Evolutionary conservation across 2,329 filamentous ascomycete species (phyloP).

Genomic region (Rachicladosporium sp.): DNA sequence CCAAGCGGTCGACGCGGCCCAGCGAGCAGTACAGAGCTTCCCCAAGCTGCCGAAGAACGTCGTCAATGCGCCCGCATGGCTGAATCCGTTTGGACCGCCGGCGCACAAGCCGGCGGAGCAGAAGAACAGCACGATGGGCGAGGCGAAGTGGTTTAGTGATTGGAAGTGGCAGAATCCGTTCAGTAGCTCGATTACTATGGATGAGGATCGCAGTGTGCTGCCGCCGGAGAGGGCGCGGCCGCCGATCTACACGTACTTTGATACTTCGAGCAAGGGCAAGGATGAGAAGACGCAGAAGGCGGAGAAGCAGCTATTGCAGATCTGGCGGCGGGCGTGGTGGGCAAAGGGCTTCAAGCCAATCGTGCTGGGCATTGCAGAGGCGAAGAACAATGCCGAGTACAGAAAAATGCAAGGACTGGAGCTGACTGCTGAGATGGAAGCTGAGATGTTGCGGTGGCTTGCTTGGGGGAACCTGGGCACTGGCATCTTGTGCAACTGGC

Average conservation of each 20-base stretch:
- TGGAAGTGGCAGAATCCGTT: slow-evolving; percentile 89
- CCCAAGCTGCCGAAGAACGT: slow-evolving; percentile 21
- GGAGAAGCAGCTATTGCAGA: slow-evolving; percentile 66
- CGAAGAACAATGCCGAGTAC: slow-evolving; percentile 71
- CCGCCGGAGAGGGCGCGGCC: slow-evolving; percentile 61
- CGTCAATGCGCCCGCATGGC: slow-evolving; percentile 20
- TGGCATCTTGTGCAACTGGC: slow-evolving; percentile 66
- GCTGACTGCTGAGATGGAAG: slow-evolving; percentile 50
- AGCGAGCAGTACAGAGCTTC: slow-evolving; percentile 26
- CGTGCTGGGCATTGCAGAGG: slow-evolving; percentile 67
- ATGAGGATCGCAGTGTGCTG: slow-evolving; percentile 71
- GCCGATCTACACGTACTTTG: slow-evolving; percentile 84
- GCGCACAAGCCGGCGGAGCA: slow-evolving; percentile 61
- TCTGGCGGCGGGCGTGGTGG: slow-evolving; percentile 93
- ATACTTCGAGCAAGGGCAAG: slow-evolving; percentile 48
- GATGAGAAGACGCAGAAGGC: slow-evolving; percentile 54
- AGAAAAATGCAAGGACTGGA: slow-evolving; percentile 51
- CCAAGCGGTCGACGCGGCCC: slow-evolving; percentile 24
- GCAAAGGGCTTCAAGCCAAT: slow-evolving; percentile 81
- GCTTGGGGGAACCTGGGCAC: slow-evolving; percentile 87
- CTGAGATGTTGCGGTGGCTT: slow-evolving; percentile 71
- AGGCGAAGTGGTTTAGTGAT: slow-evolving; percentile 74
- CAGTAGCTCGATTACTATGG: slow-evolving; percentile 64
- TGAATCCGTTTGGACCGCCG: slow-evolving; percentile 55
- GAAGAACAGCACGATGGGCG: slow-evolving; percentile 65